These are phyloP conservation scores for Daldinia grandis DNA, from an alignment of 495 filamentous ascomycete genomes.

Conservation along the genomic window DNA sequence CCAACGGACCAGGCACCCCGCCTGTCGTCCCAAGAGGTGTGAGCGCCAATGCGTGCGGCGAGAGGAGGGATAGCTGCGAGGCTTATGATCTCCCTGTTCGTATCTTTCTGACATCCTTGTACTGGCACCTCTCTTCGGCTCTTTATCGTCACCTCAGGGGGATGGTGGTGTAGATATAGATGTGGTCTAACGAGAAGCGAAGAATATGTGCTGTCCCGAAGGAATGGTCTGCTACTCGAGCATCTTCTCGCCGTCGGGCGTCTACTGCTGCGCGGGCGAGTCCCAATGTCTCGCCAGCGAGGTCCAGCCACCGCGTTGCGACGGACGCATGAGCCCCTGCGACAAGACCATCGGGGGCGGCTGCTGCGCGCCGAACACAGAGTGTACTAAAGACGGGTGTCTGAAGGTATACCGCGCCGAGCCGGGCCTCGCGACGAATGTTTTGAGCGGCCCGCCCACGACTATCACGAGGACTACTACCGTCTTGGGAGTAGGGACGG, in stretches of 20 bases:
- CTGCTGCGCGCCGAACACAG: constrained; percentile 25
- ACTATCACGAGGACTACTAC: not conserved
- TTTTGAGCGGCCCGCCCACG: constrained; percentile 5
- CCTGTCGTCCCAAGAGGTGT: not conserved
- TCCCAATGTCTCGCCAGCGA: constrained; percentile 12
- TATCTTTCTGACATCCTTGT: not conserved
- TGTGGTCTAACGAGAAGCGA: not conserved
- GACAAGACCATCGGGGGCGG: constrained; percentile 26
- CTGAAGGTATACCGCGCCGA: constrained; percentile 33
- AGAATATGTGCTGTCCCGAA: constrained; percentile 38
- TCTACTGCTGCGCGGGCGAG: constrained; percentile 28
- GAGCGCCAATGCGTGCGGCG: constrained; percentile 1
- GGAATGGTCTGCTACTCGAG: constrained; percentile 25
- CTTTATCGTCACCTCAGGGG: not conserved
- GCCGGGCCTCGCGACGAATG: constrained; percentile 24
- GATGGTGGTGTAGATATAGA: no score
- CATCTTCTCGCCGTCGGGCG: constrained; percentile 31
- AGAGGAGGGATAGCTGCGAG: constrained; percentile 30
- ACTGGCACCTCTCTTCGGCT: not conserved
- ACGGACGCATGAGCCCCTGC: constrained; percentile 9
- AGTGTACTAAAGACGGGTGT: constrained; percentile 32
- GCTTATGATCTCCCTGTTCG: constrained; percentile 26
- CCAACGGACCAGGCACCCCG: not conserved
- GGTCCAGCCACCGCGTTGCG: constrained; percentile 24
- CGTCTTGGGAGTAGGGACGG: not conserved